Base-by-base conservation (phyloP, 2,329 filamentous ascomycete species). In the Fonsecaea nubica region DNA sequence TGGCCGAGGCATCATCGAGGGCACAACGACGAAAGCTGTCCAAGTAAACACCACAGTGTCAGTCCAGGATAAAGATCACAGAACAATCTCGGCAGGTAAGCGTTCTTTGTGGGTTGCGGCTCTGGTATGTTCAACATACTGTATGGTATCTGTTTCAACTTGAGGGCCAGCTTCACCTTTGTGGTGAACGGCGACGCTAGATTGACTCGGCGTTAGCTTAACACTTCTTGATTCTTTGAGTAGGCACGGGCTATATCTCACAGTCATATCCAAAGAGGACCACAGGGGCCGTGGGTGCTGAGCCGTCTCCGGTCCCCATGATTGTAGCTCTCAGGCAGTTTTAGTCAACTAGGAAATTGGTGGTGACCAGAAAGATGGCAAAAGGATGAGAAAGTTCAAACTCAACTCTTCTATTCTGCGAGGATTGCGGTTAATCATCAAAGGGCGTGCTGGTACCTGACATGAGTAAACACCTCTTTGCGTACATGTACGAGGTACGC, bases 1-100 rank as follows among this genome's bases (percentile, higher is more conserved):
- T 0, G 88, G 88, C 21, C 90, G 87, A 3, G 90, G 90, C 75
- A 92, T 81, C 53, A 85, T 83, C 2, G 81, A 79, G 0, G 90
- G 88, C 13, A 72, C 71, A 25, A 72, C 50, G n/a, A 72, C 45
- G 54, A 70, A 71, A 38, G 67, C 65, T 69, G 18, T 45, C 15
- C 35, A 21, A 25, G 38, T 3, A 10, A 55, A 30, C 33, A 58
- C 55, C 18, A 35, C 12, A 18, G n/a, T 10, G 52, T 55, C 33
- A 55, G 52, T 12, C 52, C n/a, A 50, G 12, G 45, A 21, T 8
- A 50, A 50, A 2, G 18, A 3, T 5, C 25, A 35, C 30, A 5
- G 15, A 6, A 13, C 3, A 30, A 8, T 42, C 6, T 8, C 4
- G 4, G 5, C 15, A 8, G 15, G 40, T 25, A 25, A 25, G 25